These are phyloP conservation scores for Boletus eberwhitei DNA, from an alignment of 768 basidiomycete genomes.

Conservation along the genomic window DNA sequence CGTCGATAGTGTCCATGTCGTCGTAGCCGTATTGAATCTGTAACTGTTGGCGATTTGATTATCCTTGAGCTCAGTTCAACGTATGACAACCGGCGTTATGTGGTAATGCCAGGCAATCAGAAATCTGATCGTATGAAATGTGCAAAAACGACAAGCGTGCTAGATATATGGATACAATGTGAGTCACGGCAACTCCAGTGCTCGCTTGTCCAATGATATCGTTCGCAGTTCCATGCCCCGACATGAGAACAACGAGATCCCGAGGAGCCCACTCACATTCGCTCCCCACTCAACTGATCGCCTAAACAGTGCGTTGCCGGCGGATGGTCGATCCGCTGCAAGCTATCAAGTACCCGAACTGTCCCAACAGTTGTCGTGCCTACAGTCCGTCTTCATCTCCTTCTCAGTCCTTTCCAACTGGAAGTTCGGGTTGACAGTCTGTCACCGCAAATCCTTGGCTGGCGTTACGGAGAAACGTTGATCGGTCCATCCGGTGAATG, in stretches of 20 bases:
- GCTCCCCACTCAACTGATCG: background rate
- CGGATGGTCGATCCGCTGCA: conserved; percentile 1
- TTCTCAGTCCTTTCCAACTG: background rate
- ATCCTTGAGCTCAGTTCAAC: too few species aligned
- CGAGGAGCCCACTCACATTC: background rate
- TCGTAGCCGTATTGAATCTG: too few species aligned
- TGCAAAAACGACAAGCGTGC: too few species aligned
- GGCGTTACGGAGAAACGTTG: background rate
- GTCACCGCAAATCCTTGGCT: background rate
- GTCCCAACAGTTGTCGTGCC: conserved; percentile 9
- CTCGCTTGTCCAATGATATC: background rate
- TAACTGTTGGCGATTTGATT: too few species aligned
- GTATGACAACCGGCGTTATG: too few species aligned
- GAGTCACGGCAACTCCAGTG: background rate
- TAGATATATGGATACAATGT: background rate
- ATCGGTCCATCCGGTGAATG: background rate
- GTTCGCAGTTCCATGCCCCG: background rate
- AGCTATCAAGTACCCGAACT: background rate
- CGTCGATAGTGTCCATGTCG: too few species aligned
- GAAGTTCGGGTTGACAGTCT: background rate
- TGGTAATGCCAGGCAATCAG: too few species aligned
- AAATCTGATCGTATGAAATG: too few species aligned
- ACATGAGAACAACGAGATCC: conserved; percentile 7
- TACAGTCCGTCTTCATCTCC: background rate
- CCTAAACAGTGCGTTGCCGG: background rate